A percentile compares a stretch with the other conserved stretches of the same genome.
Conservation (phyloP, 352 stramenopile genomes). For the Phytophthora cactorum region DNA sequence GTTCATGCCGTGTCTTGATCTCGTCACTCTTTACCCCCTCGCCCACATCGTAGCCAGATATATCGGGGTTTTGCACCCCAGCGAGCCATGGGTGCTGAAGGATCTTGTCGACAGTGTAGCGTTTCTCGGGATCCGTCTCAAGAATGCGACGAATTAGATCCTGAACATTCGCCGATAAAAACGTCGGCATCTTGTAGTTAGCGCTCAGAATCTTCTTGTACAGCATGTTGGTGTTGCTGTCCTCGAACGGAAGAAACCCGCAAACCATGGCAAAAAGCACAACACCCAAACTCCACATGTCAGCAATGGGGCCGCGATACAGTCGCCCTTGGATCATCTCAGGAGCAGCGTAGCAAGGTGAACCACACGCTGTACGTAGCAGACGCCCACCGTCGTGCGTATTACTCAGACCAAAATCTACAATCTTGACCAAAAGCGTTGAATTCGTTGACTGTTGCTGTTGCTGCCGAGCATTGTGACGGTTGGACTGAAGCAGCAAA, state of each 20-base stretch:
- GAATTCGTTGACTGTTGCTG: conserved; percentile 26
- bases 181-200: conserved; percentile 85
- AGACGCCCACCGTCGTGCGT: conserved; percentile 81
- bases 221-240: conserved; percentile 90
- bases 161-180: conserved; percentile 73
- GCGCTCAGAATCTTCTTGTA: conserved; percentile 94
- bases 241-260: conserved; percentile 92
- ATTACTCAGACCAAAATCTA: conserved; percentile 94
- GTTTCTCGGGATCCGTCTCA: conserved; percentile 83
- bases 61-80: conserved; percentile 30
- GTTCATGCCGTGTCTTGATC: conserved; percentile 33
- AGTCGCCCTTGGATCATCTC: conserved; percentile 92
- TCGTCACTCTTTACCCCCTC: conserved; percentile 14
- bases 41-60: conserved; percentile 8
- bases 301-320: conserved; percentile 85
- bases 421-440: conserved; percentile 76
- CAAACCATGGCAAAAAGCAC: conserved; percentile 94
- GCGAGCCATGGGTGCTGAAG: conserved; percentile 84
- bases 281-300: conserved; percentile 94
- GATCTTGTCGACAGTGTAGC: conserved; percentile 79
- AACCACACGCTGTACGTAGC: conserved; percentile 92
- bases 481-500: conserved; percentile 80
- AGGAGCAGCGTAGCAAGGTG: conserved; percentile 92
- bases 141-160: conserved; percentile 88
- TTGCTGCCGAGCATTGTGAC: conserved; percentile 14